Evolutionary conservation across 2,329 filamentous ascomycete genomes (phyloP), one percentile per base, ranked within the genome.

Genomic region (Fusarium concolor): DNA sequence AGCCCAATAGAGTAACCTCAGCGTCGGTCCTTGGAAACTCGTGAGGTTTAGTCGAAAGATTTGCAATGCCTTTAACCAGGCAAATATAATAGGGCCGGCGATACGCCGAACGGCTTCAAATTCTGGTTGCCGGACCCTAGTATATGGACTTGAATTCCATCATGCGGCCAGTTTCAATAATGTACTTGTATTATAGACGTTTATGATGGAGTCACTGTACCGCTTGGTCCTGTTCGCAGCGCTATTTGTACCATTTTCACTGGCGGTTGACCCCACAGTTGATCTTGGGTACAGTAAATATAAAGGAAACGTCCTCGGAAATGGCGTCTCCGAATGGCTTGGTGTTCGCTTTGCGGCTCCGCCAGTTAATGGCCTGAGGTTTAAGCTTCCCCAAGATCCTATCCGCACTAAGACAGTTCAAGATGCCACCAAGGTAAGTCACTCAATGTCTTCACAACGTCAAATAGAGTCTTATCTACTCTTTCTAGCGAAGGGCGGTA

Each of bases 321-420:
- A 86, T 69, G 90, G 89, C 2, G 80, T 93, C 46, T 88, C 86
- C 4, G 84, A 90, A 76, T 95, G 91, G 90, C 83, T 92, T 10
- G 92, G 91, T 2, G 87, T 96, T 66, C 87, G 91, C 42, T 96
- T 88, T 79, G 92, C 92, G 2, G 88, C 90, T 7, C 82, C 91
- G 15, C 92, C 92, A 0, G 57, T 91, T 3, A 90, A 89, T 2
- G 71, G 85, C 8, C 75, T 92, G 62, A 85, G 92, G 20, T 95
- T 94, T 74, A 81, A 84, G 53, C 87, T 88, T 14, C 91, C 92
- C 0, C 80, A 85, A 71, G 89, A 92, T 75, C 91, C 92, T 3
- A 65, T 79, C 0, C 69, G 75, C 3, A 78, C 81, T 18, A 61
- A 77, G 4, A 80, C 78, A 2, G 74, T 86, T 6, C 84, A 88